Evolutionary conservation across 1,139 yeast species (phyloP).

Genomic region (Casaregolazyma suthepensis): DNA sequence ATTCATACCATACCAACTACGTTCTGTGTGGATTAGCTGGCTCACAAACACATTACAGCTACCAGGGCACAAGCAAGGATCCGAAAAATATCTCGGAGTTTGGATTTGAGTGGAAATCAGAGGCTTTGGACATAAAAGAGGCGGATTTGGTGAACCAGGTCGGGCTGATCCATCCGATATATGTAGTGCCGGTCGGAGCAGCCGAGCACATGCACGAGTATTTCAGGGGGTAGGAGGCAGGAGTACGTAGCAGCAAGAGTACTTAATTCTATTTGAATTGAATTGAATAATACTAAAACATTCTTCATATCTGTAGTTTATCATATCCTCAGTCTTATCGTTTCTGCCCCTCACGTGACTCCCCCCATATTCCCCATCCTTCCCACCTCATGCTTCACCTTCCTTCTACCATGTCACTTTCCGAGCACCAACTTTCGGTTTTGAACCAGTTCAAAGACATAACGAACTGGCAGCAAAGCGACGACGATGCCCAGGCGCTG

Average conservation of each 20-base stretch:
- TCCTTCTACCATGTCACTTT: conserved; percentile 16
- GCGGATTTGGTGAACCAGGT: conserved; percentile 26
- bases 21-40: conserved; percentile 70
- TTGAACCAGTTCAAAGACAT: conserved; percentile 26
- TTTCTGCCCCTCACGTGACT: not conserved
- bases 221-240: conserved; percentile 2
- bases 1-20: conserved; percentile 88
- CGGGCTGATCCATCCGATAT: conserved; percentile 52
- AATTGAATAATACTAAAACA: too few species aligned
- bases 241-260: too few species aligned
- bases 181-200: conserved; percentile 49
- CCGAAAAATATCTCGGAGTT: conserved; percentile 21
- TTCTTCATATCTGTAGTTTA: not conserved
- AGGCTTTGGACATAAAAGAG: conserved; percentile 14
- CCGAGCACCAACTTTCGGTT: conserved; percentile 14
- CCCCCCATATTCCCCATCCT: not conserved
- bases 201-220: conserved; percentile 29
- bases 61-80: conserved; percentile 28
- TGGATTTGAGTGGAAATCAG: conserved; percentile 28
- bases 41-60: conserved; percentile 47
- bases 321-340: too few species aligned
- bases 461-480: conserved; percentile 26
- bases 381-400: not conserved
- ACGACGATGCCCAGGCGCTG: conserved; percentile 22
- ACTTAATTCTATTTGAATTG: too few species aligned